Evolutionary conservation across 176 grass and related monocot genomes (phyloP), one percentile per base, ranked within the genome.

Genomic region (Aechmea fasciata): DNA sequence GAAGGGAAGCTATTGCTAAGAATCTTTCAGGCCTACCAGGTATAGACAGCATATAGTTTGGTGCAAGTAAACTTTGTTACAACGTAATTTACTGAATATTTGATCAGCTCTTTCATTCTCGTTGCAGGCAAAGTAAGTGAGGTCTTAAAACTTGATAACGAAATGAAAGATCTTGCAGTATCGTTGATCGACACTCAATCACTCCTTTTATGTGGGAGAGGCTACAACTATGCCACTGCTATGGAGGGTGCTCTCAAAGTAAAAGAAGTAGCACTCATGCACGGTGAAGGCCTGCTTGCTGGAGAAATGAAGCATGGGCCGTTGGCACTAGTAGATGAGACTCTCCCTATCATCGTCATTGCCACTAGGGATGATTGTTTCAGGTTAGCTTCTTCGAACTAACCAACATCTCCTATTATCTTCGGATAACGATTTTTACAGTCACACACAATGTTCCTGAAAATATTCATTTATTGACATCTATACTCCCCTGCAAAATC

Each of bases 301-400:
- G 93, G 93, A 50, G 89, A 97, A 79, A 97, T 97, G 93, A 97
- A 97, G 33, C 89, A 97, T 47, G 93, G 93, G 51, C 93, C 93
- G 0, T 68, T 96, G 54, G 93, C 93, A 26, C 72, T 97, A 66
- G 93, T 97, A 77, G 93, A 92, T 74, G 93, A 97, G 73, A 83
- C 81, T 57, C 88, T 97, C 66, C 89, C 89, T 13, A 92, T 87
- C 81, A 83, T 97, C 62, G 93, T 97, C 10, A 85, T 97, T 13
- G 93, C 93, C 28, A 92, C 89, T 67, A 86, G 77, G 3, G 89
- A 90, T 66, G 53, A 82, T 11, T 87, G 80, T 77, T 97, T 92
- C 79, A 92, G 89, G 93, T 84, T 47, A 69, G 65, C 10, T 3
- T 57, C 73, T 50, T 8, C 50, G 50, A 51, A 69, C 47, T 54